These are phyloP conservation scores for Metarhizium rileyi DNA, from an alignment of 2,329 filamentous ascomycete species.

Conservation along the genomic window DNA sequence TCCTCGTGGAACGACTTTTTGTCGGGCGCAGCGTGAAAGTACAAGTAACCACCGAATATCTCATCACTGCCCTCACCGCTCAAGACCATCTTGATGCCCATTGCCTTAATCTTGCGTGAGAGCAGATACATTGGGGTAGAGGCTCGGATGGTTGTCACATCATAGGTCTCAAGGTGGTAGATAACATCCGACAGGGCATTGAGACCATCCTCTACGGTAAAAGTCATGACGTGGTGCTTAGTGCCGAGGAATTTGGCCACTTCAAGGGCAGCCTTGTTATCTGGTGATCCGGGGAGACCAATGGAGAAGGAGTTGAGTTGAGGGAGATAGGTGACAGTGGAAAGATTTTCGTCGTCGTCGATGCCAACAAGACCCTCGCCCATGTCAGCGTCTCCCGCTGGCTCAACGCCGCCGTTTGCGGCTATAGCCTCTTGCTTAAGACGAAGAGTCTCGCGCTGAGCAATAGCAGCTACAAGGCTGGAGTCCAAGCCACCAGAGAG, in stretches of 20 bases:
- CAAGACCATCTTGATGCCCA: slow-evolving; percentile 99
- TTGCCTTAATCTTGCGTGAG: slow-evolving; percentile 97
- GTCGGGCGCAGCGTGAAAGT: slow-evolving; percentile 92
- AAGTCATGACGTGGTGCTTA: slow-evolving; percentile 96
- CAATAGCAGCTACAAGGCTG: slow-evolving; percentile 87
- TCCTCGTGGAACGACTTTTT: slow-evolving; percentile 92
- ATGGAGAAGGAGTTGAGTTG: slow-evolving; percentile 99
- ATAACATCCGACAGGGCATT: slow-evolving; percentile 97
- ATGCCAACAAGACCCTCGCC: slow-evolving; percentile 80
- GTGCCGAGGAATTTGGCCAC: slow-evolving; percentile 96
- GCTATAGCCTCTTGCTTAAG: slow-evolving; percentile 56
- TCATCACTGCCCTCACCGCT: slow-evolving; percentile 96
- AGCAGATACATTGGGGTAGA: slow-evolving; percentile 98
- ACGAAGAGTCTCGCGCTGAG: slow-evolving; percentile 80
- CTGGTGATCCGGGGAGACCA: slow-evolving; percentile 83
- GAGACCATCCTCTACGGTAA: slow-evolving; percentile 93
- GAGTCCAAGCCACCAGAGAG: slow-evolving; percentile 94
- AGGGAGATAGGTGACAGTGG: slow-evolving; percentile 81
- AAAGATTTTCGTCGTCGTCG: slow-evolving; percentile 82
- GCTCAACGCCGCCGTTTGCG: slow-evolving; percentile 33
- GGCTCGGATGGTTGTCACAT: slow-evolving; percentile 96
- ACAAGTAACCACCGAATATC: slow-evolving; percentile 96
- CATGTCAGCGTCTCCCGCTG: slow-evolving; percentile 41
- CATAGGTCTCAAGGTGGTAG: slow-evolving; percentile 94
- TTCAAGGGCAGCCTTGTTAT: slow-evolving; percentile 83